These are phyloP conservation scores for Termitomyces sp. DNA, from an alignment of 768 basidiomycete species.

Conservation along the genomic window DNA sequence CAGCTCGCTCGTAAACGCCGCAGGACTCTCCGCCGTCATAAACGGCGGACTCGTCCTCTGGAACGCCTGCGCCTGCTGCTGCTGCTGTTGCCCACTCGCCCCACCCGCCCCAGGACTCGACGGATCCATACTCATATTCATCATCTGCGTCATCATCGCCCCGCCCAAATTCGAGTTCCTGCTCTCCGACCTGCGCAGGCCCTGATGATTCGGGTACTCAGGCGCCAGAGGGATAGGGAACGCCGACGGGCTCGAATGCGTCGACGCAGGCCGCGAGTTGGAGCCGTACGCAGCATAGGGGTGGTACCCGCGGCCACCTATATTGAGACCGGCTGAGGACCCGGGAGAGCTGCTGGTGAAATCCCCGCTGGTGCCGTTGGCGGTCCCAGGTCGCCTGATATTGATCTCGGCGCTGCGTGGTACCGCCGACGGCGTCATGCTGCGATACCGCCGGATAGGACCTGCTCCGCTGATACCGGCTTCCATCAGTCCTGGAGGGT, in stretches of 20 bases:
- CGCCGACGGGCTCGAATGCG: slow-evolving; percentile 41
- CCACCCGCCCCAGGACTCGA: neutral
- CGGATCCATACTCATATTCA: slow-evolving; percentile 25
- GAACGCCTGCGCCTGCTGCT: neutral
- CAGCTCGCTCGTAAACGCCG: slow-evolving; percentile 30
- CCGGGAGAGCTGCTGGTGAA: slow-evolving; percentile 28
- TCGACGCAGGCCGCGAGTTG: slow-evolving; percentile 29
- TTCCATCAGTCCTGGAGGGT: slow-evolving; percentile 36
- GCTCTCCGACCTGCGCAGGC: slow-evolving; percentile 28
- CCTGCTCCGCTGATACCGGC: slow-evolving; percentile 35
- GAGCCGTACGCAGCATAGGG: slow-evolving; percentile 43
- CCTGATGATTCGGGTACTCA: slow-evolving; percentile 21
- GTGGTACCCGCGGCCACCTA: slow-evolving; percentile 44
- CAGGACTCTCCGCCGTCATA: slow-evolving; percentile 33
- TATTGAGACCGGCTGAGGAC: slow-evolving; percentile 23
- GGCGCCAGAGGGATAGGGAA: slow-evolving; percentile 31
- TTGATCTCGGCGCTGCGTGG: slow-evolving; percentile 47
- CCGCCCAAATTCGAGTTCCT: slow-evolving; percentile 33
- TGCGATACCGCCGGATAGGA: slow-evolving; percentile 64
- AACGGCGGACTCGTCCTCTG: slow-evolving; percentile 36
- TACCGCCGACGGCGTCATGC: slow-evolving; percentile 69
- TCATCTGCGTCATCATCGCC: slow-evolving; percentile 38
- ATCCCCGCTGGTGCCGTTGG: slow-evolving; percentile 28
- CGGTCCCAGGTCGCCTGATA: slow-evolving; percentile 41
- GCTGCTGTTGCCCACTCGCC: neutral